Evolutionary conservation across 768 basidiomycete species (phyloP), one percentile per base, ranked within the genome.

Genomic region (Leucogyrophana mollusca): DNA sequence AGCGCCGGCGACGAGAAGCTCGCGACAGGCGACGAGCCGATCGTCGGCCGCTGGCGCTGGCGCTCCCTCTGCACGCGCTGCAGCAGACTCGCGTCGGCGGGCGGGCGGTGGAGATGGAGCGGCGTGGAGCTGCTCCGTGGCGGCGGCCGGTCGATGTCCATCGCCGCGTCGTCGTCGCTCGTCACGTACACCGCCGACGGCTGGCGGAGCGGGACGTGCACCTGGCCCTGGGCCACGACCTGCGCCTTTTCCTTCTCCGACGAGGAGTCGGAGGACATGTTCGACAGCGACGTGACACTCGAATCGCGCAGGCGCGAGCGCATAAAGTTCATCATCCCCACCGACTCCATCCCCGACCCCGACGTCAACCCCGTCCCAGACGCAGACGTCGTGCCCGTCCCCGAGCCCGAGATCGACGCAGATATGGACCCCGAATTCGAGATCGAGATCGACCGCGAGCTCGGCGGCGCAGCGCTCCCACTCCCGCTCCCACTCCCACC

Each of bases 281-380:
- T 46, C 32, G 62, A 65, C 36, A 63, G 30, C 34, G 64, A 65
- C 14, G 64, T 65, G n/a, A 45, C 63, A 5, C 65, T 65, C 17
- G 62, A 60, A 14, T 61, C 64, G 40, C 44, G 48, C 37, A 65
- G 37, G 49, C 55, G 54, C 45, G 43, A 30, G 18, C 37, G 56
- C 43, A 65, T 39, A 36, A 57, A 45, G 37, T 56, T 53, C 41
- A 32, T 40, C 32, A 53, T 33, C 16, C 37, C 39, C 3, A 41
- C 38, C 4, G 47, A 43, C 2, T 40, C 40, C 3, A 21, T 21
- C 23, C 51, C 47, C 14, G 41, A 42, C 11, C 52, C 46, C 24
- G 56, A 54, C 42, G 59, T 51, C 36, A 65, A 52, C 11, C 42
- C 51, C 35, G 65, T 65, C 11, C 56, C 48, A 5, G 52, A 52